Evolutionary conservation across 139 green algal species (phyloP).

Genomic region (Parachlorella kessleri): DNA sequence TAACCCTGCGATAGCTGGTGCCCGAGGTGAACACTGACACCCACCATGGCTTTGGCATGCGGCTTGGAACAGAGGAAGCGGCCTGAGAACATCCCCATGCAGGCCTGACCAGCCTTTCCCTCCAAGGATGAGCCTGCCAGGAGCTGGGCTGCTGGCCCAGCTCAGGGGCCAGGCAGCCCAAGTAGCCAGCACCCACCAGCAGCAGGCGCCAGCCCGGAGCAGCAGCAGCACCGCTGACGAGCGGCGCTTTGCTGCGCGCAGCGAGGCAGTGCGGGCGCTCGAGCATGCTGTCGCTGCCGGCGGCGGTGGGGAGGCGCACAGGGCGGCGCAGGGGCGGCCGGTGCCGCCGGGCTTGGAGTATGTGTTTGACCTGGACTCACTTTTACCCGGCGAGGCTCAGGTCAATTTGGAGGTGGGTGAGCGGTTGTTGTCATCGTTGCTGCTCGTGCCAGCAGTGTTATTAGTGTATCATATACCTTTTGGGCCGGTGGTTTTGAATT

Average conservation of each 20-base stretch:
- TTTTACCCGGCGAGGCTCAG: background rate
- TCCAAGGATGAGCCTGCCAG: constrained; percentile 16
- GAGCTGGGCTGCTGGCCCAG: constrained; percentile 22
- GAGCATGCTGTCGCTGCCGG: constrained; percentile 31
- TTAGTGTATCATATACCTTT: no score
- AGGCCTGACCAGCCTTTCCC: no score
- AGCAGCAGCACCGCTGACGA: background rate
- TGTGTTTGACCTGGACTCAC: background rate
- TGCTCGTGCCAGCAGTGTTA: no score
- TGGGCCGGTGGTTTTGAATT: no score
- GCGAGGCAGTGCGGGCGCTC: constrained; percentile 35
- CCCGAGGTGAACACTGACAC: no score
- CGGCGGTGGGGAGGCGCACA: background rate
- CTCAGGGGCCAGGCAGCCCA: no score
- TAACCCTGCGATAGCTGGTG: no score
- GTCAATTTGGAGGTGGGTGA: constrained; percentile 1
- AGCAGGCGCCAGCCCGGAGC: background rate
- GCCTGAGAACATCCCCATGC: no score
- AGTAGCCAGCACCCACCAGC: no score
- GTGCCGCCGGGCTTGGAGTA: background rate
- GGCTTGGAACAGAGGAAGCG: no score
- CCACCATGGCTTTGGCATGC: no score
- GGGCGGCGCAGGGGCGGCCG: constrained; percentile 4
- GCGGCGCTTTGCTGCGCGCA: constrained; percentile 26
- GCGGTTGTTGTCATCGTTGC: no score